Conservation (phyloP, 257 asterid species). For the Prunella vulgaris region DNA sequence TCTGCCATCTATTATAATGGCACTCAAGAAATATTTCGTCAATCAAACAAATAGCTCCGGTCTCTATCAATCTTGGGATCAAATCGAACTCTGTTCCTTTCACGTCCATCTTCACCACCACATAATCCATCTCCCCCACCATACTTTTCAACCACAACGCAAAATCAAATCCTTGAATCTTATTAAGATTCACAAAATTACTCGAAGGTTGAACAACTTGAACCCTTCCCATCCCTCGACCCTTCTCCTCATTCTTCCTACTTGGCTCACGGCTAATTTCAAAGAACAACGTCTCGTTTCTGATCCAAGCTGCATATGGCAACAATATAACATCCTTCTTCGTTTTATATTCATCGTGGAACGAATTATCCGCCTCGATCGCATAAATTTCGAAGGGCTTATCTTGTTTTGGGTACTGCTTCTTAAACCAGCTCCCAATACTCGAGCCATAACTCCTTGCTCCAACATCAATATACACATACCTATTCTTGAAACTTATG, state of each 20-base stretch:
- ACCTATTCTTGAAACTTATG: conserved; percentile 52
- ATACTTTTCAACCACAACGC: conserved; percentile 48
- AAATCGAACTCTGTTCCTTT: conserved; percentile 57
- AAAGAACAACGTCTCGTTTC: conserved; percentile 55
- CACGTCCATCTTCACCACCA: conserved; percentile 71
- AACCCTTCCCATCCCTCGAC: conserved; percentile 56
- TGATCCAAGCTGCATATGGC: conserved; percentile 67
- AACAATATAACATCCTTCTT: conserved; percentile 40
- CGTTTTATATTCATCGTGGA: conserved; percentile 37
- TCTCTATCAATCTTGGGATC: conserved; percentile 51
- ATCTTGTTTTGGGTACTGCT: conserved; percentile 53
- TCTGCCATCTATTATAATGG: conserved; percentile 62
- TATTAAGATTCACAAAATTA: conserved; percentile 26
- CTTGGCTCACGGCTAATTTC: conserved; percentile 39
- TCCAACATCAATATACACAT: conserved; percentile 54
- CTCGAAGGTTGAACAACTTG: conserved; percentile 44
- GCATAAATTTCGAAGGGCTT: conserved; percentile 56
- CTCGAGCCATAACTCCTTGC: conserved; percentile 57
- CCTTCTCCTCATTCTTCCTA: conserved; percentile 33
- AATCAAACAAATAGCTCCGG: conserved; percentile 58
- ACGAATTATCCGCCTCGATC: conserved; percentile 47
- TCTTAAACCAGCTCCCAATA: conserved; percentile 62
- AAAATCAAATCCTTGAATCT: conserved; percentile 59
- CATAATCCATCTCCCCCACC: conserved; percentile 42
- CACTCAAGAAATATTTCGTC: conserved; percentile 78